phyloP scores from a whole-genome alignment of 2,329 filamentous ascomycete species.

The Trichoderma semiorbis region DNA sequence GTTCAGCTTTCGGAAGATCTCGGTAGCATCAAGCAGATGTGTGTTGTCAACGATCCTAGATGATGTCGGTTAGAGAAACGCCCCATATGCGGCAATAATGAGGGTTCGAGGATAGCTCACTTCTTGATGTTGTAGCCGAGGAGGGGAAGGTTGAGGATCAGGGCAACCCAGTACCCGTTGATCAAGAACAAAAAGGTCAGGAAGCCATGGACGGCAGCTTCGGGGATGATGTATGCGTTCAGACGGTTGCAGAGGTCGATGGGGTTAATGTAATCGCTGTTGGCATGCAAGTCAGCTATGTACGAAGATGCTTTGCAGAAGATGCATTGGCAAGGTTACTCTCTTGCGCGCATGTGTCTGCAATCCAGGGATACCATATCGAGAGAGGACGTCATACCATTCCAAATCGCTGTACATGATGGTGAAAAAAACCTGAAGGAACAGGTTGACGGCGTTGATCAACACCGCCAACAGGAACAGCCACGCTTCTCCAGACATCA shows the following conservation, averaged over 20 bases:
- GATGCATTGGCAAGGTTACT: slow-evolving; percentile 13
- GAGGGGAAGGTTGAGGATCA: slow-evolving; percentile 88
- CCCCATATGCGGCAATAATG: background rate
- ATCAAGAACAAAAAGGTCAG: slow-evolving; percentile 94
- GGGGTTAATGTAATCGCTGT: slow-evolving; percentile 98
- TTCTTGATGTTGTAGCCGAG: slow-evolving; percentile 96
- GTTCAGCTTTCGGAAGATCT: slow-evolving; percentile 99
- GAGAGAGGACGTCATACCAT: slow-evolving; percentile 64
- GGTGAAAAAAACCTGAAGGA: slow-evolving; percentile 99
- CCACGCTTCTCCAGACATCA: slow-evolving; percentile 97
- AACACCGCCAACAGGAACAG: slow-evolving; percentile 95
- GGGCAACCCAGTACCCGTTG: slow-evolving; percentile 96
- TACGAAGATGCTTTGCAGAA: background rate
- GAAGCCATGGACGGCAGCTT: slow-evolving; percentile 96
- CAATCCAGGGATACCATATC: background rate
- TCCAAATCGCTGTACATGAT: slow-evolving; percentile 99
- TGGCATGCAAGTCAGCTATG: slow-evolving; percentile 2
- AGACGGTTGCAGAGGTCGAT: slow-evolving; percentile 99
- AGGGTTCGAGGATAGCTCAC: slow-evolving; percentile 53
- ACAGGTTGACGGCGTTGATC: slow-evolving; percentile 99
- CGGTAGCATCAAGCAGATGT: slow-evolving; percentile 92
- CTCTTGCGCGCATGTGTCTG: background rate
- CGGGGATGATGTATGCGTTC: slow-evolving; percentile 98
- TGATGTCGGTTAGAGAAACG: slow-evolving; percentile 23
- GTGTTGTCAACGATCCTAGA: slow-evolving; percentile 92